These are phyloP conservation scores for Stropharia rugosoannulata DNA, from an alignment of 768 basidiomycete species.

Conservation along the genomic window DNA sequence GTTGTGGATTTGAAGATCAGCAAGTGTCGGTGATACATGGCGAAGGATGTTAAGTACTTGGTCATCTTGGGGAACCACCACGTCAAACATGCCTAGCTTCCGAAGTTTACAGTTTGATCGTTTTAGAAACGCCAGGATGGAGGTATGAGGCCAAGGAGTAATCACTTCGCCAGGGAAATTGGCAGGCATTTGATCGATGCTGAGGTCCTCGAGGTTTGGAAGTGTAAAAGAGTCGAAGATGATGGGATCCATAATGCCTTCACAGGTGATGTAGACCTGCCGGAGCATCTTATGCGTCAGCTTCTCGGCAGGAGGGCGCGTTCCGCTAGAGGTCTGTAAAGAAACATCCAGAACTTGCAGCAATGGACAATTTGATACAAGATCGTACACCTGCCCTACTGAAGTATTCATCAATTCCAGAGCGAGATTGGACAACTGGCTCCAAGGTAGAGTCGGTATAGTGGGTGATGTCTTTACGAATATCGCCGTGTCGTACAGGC, in stretches of 20 bases:
- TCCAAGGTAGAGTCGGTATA: conserved; percentile 23
- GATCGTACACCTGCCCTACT: conserved; percentile 13
- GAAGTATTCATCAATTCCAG: conserved; percentile 19
- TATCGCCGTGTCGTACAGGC: conserved; percentile 23
- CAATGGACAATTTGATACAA: background rate
- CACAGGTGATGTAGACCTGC: background rate
- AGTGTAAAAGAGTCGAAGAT: conserved; percentile 22
- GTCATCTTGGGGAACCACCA: background rate
- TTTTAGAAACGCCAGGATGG: conserved; percentile 20
- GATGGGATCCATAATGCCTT: background rate
- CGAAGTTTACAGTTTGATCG: conserved; percentile 21
- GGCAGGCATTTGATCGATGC: conserved; percentile 10
- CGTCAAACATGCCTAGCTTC: conserved; percentile 1
- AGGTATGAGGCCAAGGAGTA: conserved; percentile 21
- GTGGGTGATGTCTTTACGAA: conserved; percentile 6
- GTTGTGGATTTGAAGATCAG: background rate
- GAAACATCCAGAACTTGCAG: conserved; percentile 1
- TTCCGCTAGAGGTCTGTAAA: background rate
- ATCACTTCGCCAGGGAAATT: conserved; percentile 1
- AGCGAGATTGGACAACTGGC: conserved; percentile 22
- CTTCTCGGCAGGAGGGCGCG: background rate
- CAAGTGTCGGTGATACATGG: conserved; percentile 1
- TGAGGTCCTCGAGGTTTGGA: conserved; percentile 21
- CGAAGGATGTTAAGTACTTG: conserved; percentile 1
- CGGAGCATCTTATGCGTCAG: conserved; percentile 6